Conservation (phyloP, 2,329 filamentous ascomycete species). For the Aspergillus hortae region DNA sequence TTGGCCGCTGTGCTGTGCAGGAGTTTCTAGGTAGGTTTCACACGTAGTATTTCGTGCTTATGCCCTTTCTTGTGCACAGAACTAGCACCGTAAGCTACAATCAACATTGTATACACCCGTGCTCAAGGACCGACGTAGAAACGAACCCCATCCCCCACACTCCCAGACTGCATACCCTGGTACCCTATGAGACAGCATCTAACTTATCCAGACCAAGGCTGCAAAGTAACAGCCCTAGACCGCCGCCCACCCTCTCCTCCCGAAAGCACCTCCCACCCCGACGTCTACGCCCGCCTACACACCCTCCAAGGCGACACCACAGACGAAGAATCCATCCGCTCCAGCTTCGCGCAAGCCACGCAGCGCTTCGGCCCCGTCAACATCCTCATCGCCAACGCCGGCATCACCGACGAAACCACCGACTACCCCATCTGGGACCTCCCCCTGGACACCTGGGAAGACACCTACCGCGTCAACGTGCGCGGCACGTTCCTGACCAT, state of each 20-base stretch:
- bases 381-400: conserved; percentile 53
- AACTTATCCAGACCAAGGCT: conserved; percentile 44
- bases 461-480: conserved; percentile 49
- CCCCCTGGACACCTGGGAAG: conserved; percentile 50
- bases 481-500: conserved; percentile 54
- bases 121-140: too few species aligned
- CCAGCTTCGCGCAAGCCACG: conserved; percentile 39
- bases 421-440: conserved; percentile 53
- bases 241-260: conserved; percentile 25
- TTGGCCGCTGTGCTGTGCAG: conserved; percentile 48
- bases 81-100: too few species aligned
- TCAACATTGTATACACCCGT: neutral
- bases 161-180: too few species aligned
- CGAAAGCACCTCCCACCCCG: neutral
- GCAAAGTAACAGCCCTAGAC: conserved; percentile 54
- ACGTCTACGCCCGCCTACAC: conserved; percentile 35
- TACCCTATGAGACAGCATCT: neutral
- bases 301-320: conserved; percentile 47
- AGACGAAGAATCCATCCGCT: conserved; percentile 44
- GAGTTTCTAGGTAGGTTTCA: conserved; percentile 50
- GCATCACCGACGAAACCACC: conserved; percentile 49
- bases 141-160: too few species aligned
- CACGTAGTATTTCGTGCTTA: neutral
- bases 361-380: conserved; percentile 49
- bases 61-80: too few species aligned